Percentiles rank a stretch among this genome's conserved stretches.
Conservation (phyloP, 2,329 filamentous ascomycete species). For the Cladophialophora carrionii region DNA sequence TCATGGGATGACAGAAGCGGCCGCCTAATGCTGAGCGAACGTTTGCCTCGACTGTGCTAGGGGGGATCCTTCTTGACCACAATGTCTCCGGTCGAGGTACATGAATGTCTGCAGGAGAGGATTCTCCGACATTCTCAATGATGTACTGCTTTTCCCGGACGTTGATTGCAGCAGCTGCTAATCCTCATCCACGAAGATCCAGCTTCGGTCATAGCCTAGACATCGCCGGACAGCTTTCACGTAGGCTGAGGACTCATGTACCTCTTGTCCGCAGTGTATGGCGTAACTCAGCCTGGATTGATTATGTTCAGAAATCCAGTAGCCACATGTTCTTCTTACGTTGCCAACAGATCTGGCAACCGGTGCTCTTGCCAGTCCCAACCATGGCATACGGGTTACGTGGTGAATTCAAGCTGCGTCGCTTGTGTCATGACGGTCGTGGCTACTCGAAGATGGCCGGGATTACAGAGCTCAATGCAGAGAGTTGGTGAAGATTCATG, state of each 20-base stretch:
- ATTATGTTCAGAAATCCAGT: not conserved
- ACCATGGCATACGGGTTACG: slow-evolving; percentile 3
- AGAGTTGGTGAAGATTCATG: not conserved
- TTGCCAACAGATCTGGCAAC: slow-evolving; percentile 19
- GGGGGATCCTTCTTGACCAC: not conserved
- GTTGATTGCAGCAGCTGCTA: slow-evolving; percentile 9
- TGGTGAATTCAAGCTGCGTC: not conserved
- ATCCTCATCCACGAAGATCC: slow-evolving; percentile 24
- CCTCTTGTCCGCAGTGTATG: slow-evolving; percentile 17
- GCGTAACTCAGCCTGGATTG: not conserved
- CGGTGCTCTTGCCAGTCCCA: slow-evolving; percentile 18
- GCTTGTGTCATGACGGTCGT: not conserved
- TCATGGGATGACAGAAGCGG: slow-evolving; percentile 9
- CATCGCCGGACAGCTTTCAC: slow-evolving; percentile 20
- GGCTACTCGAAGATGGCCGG: not conserved
- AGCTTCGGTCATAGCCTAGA: slow-evolving; percentile 20
- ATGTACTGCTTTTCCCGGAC: slow-evolving; percentile 22
- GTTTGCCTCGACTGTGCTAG: not conserved
- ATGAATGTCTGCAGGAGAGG: not conserved
- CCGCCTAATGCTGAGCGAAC: not conserved
- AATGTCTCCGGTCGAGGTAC: not conserved
- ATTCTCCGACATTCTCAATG: slow-evolving; percentile 13
- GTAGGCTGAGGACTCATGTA: slow-evolving; percentile 13
- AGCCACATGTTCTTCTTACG: slow-evolving; percentile 21
- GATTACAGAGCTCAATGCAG: not conserved